Evolutionary conservation across 352 stramenopile species (phyloP), one percentile per base, ranked within the genome.

Genomic region (Phytophthora kernoviae): DNA sequence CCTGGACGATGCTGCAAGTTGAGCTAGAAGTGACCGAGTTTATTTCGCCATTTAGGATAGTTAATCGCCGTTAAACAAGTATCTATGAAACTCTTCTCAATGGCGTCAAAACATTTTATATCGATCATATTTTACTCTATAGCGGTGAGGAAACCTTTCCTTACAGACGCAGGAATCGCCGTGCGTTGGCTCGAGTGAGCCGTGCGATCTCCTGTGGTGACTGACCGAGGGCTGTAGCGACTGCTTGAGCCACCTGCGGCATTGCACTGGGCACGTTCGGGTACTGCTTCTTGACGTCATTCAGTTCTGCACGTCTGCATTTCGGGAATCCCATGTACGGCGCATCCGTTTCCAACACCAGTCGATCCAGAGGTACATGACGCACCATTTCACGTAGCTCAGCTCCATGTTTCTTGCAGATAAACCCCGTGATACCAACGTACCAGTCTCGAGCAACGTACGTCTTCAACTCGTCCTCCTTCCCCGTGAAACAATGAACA

Each of bases 401-500:
- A 1, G 72, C 66, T 50, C 84, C 75, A 52, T 77, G 69, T 64
- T 85, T 79, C 54, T 97, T 97, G 75, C 87, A 96, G 32, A 98
- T 83, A 44, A 87, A 96, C 12, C 92, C 92, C 20, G 92, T 97
- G 56, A 97, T 73, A 24, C 91, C 91, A 68, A 97, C 92, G 76
- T 90, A 96, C 65, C 93, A 97, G 49, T 91, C 70, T 43, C 74
- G 71, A 11, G 46, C 56, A 15, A 96, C 66, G 55, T 97, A 96
- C 58, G 78, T 70, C 24, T 77, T 60, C 14, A 96, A 73, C 50
- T 97, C 90, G 4, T 77, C 58, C 22, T 73, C 69, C 0, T 56
- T 85, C 15, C 91, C 90, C 12, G 92, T 98, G 63, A 97, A 98
- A 68, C 92, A 98, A 73, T 98, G 92, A 15, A 98, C 87, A 30